Conservation (phyloP, 108 stramenopile genomes). For the Pseudonitzschia multiseries region DNA sequence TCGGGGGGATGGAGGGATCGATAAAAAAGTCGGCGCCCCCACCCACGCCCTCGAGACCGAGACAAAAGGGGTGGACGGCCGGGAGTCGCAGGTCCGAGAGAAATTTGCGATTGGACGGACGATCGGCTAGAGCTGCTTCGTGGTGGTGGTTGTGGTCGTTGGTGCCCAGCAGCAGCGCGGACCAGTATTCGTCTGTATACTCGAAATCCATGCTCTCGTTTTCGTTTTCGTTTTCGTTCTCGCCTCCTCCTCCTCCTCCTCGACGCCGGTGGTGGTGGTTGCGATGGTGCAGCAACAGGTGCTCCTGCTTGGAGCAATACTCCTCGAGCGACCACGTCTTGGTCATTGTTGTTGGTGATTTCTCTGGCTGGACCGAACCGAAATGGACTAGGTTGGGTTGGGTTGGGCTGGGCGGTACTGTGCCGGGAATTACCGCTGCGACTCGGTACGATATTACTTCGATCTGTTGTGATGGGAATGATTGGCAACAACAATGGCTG, state of each 20-base stretch:
- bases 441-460: no score
- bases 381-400: no score
- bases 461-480: no score
- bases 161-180: neutral
- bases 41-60: no score
- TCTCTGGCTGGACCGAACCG: no score
- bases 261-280: neutral
- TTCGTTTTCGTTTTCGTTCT: no score
- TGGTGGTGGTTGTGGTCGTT: neutral
- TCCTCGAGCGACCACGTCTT: constrained; percentile 36
- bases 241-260: neutral
- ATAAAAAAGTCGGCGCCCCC: no score
- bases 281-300: constrained; percentile 24
- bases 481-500: no score
- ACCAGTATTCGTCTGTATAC: neutral
- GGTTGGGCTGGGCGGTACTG: no score
- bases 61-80: constrained; percentile 47
- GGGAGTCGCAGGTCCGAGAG: constrained; percentile 28
- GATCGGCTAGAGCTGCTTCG: no score
- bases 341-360: constrained; percentile 1
- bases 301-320: constrained; percentile 24
- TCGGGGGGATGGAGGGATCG: constrained; percentile 32
- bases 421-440: no score
- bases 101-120: constrained; percentile 13
- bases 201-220: no score